Percentiles rank a stretch among this genome's conserved stretches.
phyloP scores from a whole-genome alignment of 2,329 filamentous ascomycete genomes.

The Trichophyton rubrum region DNA sequence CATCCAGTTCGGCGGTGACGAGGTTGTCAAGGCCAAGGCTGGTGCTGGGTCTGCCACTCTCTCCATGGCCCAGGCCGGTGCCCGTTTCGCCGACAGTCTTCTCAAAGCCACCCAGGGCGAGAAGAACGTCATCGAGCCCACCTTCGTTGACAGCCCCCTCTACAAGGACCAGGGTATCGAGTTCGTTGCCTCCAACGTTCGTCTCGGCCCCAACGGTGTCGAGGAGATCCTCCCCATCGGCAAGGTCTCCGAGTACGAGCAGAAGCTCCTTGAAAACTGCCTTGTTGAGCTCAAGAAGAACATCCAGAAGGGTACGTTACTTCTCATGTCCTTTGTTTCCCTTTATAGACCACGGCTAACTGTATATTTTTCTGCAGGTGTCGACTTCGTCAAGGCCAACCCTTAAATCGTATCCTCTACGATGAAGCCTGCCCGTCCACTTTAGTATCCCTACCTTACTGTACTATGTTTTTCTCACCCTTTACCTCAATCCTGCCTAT shows the following conservation, averaged over 20 bases:
- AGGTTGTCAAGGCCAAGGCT: conserved; percentile 98
- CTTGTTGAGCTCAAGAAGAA: conserved; percentile 59
- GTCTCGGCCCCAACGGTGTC: conserved; percentile 92
- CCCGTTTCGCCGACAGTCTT: conserved; percentile 73
- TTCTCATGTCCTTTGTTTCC: neutral
- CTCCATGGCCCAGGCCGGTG: conserved; percentile 96
- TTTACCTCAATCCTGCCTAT: neutral
- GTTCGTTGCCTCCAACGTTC: conserved; percentile 91
- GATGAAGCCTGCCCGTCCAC: neutral
- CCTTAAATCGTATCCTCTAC: conserved; percentile 26
- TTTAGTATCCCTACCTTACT: neutral
- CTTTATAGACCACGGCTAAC: neutral
- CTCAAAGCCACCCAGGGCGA: conserved; percentile 86
- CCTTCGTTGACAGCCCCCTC: conserved; percentile 90
- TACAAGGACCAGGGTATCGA: conserved; percentile 98
- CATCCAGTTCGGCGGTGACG: conserved; percentile 97
- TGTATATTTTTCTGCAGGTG: conserved; percentile 21
- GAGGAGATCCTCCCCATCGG: conserved; percentile 86
- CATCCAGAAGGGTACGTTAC: conserved; percentile 71
- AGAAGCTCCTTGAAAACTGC: conserved; percentile 78
- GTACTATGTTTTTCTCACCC: neutral
- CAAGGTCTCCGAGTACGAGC: conserved; percentile 70
- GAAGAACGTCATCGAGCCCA: conserved; percentile 90
- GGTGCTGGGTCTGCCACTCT: conserved; percentile 93
- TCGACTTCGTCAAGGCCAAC: conserved; percentile 52